Evolutionary conservation across 2,329 filamentous ascomycete genomes (phyloP), one percentile per base, ranked within the genome.

Genomic region (Alternaria postmessia): DNA sequence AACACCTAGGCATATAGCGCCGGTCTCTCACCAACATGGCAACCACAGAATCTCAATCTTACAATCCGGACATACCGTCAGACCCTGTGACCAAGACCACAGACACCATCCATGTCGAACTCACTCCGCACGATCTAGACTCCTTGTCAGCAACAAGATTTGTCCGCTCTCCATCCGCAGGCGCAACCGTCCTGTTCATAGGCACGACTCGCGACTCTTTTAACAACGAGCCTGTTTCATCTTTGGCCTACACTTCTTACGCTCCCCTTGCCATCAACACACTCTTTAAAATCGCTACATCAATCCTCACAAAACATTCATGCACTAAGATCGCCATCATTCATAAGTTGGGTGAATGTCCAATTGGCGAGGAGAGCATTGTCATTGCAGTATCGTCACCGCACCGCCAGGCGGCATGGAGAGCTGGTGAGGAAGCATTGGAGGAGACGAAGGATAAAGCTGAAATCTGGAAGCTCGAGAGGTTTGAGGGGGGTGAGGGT

Each of bases 381-480:
- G 81, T 96, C 56, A 93, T 98, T 70, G 91, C 92, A 1, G 91
- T 97, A 4, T 93, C 91, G 43, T 86, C 92, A 28, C 88, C 91
- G 36, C 95, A 98, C 81, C 85, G 95, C 7, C 87, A 91, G 69
- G 91, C 91, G 14, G 94, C 92, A 5, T 99, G 94, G 94, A 81
- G 83, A 69, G 94, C 91, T 0, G 94, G 92, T 0, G 94, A 98
- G 81, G 92, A 96, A 80, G 91, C 93, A 34, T 81, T 98, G 59
- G 94, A 98, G 81, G 82, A 87, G 75, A 93, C 92, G 74, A 99
- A 98, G 82, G 87, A 86, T 56, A 88, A 85, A 66, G 92, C 92
- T n/a, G 95, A 99, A 82, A 89, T 99, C 42, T 97, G 94, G 94
- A 97, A 97, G 81, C 83, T 88, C 66, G 94, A 98, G 81, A 91